Percentiles rank a stretch among this genome's conserved stretches.
Evolutionary conservation across 352 stramenopile species (phyloP).

Genomic region (Elongisporangium undulatum): DNA sequence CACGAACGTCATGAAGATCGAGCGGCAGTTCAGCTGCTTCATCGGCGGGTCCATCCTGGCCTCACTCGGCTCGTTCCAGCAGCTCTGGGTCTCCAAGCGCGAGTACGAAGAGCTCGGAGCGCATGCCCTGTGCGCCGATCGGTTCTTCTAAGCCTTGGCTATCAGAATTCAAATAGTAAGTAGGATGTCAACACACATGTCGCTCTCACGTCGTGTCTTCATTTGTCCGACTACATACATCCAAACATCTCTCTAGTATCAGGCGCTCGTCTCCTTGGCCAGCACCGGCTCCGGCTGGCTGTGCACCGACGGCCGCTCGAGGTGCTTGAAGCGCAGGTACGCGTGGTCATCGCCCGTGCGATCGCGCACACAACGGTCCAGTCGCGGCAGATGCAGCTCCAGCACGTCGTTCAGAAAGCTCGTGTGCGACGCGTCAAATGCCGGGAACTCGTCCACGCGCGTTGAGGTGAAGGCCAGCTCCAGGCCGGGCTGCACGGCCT

Average conservation of each 20-base stretch:
- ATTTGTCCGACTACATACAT: not conserved
- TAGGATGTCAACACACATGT: not conserved
- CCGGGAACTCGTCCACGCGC: constrained; percentile 55
- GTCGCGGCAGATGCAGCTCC: constrained; percentile 64
- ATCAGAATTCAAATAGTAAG: not conserved
- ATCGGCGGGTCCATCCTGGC: constrained; percentile 86
- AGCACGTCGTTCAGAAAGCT: constrained; percentile 80
- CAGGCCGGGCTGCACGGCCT: constrained; percentile 65
- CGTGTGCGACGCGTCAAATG: constrained; percentile 50
- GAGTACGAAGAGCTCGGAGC: constrained; percentile 83
- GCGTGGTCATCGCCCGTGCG: constrained; percentile 73
- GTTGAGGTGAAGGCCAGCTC: constrained; percentile 62
- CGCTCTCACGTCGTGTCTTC: not conserved
- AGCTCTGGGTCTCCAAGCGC: constrained; percentile 82
- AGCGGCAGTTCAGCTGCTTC: constrained; percentile 86
- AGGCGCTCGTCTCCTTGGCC: not conserved
- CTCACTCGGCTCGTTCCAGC: constrained; percentile 85
- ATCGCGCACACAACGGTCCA: constrained; percentile 80
- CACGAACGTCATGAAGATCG: constrained; percentile 74
- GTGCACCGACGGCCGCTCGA: constrained; percentile 26
- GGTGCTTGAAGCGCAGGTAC: constrained; percentile 84
- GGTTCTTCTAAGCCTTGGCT: constrained; percentile 35
- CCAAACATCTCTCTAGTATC: not conserved
- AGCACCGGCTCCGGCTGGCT: not conserved
- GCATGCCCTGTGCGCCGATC: constrained; percentile 55